Percentiles rank a stretch among this genome's conserved stretches.
These are phyloP conservation scores for Termitomyces sp. DNA, from an alignment of 768 basidiomycete genomes.

Conservation along the genomic window DNA sequence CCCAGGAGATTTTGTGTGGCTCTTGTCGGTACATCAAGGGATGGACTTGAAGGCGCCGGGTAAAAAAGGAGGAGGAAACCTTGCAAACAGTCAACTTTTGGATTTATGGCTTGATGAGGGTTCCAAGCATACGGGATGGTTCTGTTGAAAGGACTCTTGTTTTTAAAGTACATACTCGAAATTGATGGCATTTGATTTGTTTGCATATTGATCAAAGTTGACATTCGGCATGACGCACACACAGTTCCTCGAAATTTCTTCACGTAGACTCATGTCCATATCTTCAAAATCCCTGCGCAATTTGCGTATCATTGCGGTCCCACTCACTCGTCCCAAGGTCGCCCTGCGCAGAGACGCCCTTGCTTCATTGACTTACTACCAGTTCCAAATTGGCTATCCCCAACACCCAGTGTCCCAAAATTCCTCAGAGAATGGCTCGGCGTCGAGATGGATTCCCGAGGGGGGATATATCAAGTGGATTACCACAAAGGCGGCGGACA, in stretches of 20 bases:
- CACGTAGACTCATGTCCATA: constrained; percentile 15
- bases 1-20: neutral
- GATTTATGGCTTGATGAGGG: neutral
- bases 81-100: too few relatives aligned
- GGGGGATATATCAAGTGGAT: constrained; percentile 45
- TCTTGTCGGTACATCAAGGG: neutral
- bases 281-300: constrained; percentile 23
- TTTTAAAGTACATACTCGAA: too few relatives aligned
- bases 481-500: constrained; percentile 43
- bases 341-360: constrained; percentile 4
- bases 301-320: constrained; percentile 42
- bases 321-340: constrained; percentile 33
- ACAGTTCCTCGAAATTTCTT: neutral
- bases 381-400: constrained; percentile 33
- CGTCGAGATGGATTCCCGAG: constrained; percentile 29
- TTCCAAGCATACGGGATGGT: too few relatives aligned
- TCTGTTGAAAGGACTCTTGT: neutral
- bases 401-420: constrained; percentile 8
- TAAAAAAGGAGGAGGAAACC: too few relatives aligned
- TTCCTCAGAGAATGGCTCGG: constrained; percentile 19
- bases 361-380: constrained; percentile 33
- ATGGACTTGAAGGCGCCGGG: too few relatives aligned
- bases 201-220: neutral
- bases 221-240: constrained; percentile 8
- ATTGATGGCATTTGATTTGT: neutral